Base-by-base conservation (phyloP, 192 early-diverging fungal genomes). In the Coemansia reversa region DNA sequence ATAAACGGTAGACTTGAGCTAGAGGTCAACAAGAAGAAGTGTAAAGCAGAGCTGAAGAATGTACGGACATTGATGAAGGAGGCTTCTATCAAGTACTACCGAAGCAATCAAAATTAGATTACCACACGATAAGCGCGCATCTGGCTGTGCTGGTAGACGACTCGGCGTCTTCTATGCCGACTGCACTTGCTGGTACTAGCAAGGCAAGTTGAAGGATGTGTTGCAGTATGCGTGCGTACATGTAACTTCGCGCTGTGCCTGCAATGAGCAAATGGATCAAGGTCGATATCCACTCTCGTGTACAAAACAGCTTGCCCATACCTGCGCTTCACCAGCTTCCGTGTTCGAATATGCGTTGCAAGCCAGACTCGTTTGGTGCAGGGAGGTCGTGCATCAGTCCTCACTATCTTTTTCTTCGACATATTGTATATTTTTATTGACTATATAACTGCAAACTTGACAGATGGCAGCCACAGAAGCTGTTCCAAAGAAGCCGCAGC, bases 401-500 rank as follows among this genome's bases (percentile, higher is more conserved):
- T 45, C 12, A 16, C 12, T 4, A 45, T 16, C 14, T 14, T 16
- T 16, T 45, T 14, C 16, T 14, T 16, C 3, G 3, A 16, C 39
- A 11, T 45, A 45, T 45, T 45, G 39, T 45, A 45, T 45, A 16
- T 45, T 45, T 45, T 45, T 16, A 16, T 45, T 45, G 39, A 16
- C 39, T 45, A 16, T 45, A 45, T 16, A 5, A 45, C 12, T 16
- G 39, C 39, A 45, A 45, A 3, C 39, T 45, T 16, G 9, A 45
- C 47, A 30, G 19, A 56, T 50, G 51, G 52, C 51, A 16, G 18
- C 9, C 4, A 35, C 29, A 39, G 53, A 27, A 22, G 12, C 22
- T 12, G 42, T 23, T 6, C 35, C 60, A 25, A 33, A 55, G 29
- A 69, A 65, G 28, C 62, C 59, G 42, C 72, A 78, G 63, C 63